phyloP scores from a whole-genome alignment of 768 basidiomycete genomes.

The Chlorophyllum brunneum region DNA sequence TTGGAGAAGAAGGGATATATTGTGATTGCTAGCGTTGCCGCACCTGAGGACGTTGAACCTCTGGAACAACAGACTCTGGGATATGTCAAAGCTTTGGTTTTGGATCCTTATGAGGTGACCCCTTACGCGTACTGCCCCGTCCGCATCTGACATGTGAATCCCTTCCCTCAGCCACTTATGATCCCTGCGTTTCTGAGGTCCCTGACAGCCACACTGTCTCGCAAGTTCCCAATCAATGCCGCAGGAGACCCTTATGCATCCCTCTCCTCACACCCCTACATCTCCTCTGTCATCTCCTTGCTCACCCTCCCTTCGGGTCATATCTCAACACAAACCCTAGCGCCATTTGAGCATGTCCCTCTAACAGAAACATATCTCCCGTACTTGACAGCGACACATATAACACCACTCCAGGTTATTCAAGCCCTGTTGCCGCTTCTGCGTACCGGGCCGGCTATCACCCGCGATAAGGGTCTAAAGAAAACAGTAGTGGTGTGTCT shows the following conservation, averaged over 20 bases:
- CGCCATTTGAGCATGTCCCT: slow-evolving; percentile 70
- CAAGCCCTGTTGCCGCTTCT: slow-evolving; percentile 76
- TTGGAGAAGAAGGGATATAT: slow-evolving; percentile 80
- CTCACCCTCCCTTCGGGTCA: slow-evolving; percentile 49
- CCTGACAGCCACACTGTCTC: slow-evolving; percentile 71
- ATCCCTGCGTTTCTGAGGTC: slow-evolving; percentile 79
- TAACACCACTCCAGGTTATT: slow-evolving; percentile 72
- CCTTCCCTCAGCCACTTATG: slow-evolving; percentile 54
- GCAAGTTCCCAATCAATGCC: slow-evolving; percentile 74
- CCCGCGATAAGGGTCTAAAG: slow-evolving; percentile 41
- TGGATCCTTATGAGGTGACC: slow-evolving; percentile 73
- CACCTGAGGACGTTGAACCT: slow-evolving; percentile 56
- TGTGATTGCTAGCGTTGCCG: slow-evolving; percentile 75
- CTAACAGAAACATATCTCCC: slow-evolving; percentile 61
- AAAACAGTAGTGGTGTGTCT: slow-evolving; percentile 72
- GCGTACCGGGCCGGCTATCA: slow-evolving; percentile 52
- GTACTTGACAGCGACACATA: slow-evolving; percentile 70
- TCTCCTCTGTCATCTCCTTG: slow-evolving; percentile 77
- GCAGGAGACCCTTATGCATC: slow-evolving; percentile 80
- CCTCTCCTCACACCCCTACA: slow-evolving; percentile 60
- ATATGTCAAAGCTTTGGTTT: slow-evolving; percentile 75
- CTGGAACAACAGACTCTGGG: slow-evolving; percentile 69
- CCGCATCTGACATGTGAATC: slow-evolving; percentile 6
- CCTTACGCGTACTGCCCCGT: background rate
- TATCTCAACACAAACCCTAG: slow-evolving; percentile 38